Base-by-base conservation (phyloP, 768 basidiomycete species). In the Polyporus arcularius region DNA sequence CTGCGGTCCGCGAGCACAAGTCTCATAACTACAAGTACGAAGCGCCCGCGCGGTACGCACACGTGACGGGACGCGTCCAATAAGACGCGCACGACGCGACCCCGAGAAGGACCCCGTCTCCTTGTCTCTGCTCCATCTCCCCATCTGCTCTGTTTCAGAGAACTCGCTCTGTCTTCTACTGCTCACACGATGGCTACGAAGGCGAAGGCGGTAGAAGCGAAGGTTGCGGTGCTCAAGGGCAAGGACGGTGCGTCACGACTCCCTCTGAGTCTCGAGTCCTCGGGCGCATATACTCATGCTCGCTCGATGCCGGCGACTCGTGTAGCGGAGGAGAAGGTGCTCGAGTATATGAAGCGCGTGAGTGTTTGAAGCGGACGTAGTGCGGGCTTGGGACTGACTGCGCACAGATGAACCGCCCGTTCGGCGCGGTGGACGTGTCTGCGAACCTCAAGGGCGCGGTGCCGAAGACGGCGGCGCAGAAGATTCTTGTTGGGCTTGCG, bases 361-460 rank as follows among this genome's bases (percentile, higher is more conserved):
- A 58, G 63, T 52, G 32, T 26, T 2, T 4, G n/a, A 6, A 7
- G 26, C 52, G 15, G 28, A 42, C 65, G 55, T 62, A 71, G 55
- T 57, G 59, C 28, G 15, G 11, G 31, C 15, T 51, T 48, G 38
- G 53, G 16, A 18, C 42, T 38, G 6, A 43, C 41, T 57, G 57
- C 53, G 16, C 49, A 40, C 68, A 94, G 92, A 92, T 94, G 85
- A 96, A 96, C 73, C 83, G 94, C n/a, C 94, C 94, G 6, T 96
- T 88, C 68, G 94, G 94, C 8, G 93, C 92, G 61, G 94, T 95
- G 39, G 94, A 97, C 71, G 87, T 96, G 5, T 83, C 90, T 15
- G 92, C 94, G 10, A 97, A 97, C 74, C 76, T 97, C 32, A 96
- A 96, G 73, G 92, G 92, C 53, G 88, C 88, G 10, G 87, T 96